Percentiles rank a stretch among this genome's conserved stretches.
Evolutionary conservation across 2,329 filamentous ascomycete genomes (phyloP).

Genomic region (Aspergillus neotritici): DNA sequence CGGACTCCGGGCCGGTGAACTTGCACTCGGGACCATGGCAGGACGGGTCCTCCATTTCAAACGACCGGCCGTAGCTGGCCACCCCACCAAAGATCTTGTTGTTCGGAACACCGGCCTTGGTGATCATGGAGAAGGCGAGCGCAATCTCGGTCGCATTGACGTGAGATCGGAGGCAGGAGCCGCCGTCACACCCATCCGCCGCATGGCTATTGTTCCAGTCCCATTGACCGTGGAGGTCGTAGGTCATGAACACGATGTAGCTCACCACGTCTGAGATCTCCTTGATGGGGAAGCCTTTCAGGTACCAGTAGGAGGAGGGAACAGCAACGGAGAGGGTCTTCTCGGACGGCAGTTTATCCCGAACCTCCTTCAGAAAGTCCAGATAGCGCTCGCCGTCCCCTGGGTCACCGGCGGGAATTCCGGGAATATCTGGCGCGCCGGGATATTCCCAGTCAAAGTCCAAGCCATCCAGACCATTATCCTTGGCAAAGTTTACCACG

Average conservation of each 20-base stretch:
- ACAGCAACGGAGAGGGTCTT: constrained; percentile 24
- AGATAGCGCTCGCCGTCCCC: constrained; percentile 32
- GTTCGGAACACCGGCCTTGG: constrained; percentile 6
- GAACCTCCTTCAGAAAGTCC: constrained; percentile 22
- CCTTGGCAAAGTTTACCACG: constrained; percentile 36
- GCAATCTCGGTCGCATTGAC: constrained; percentile 37
- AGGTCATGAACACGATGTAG: constrained; percentile 39
- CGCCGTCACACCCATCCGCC: constrained; percentile 17
- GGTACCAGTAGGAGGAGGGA: constrained; percentile 31
- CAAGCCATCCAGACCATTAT: constrained; percentile 40
- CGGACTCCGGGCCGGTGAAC: constrained; percentile 25
- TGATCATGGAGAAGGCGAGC: constrained; percentile 27
- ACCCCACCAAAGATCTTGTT: constrained; percentile 29
- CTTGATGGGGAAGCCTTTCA: constrained; percentile 26
- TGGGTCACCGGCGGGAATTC: constrained; percentile 25
- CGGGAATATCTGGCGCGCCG: constrained; percentile 31
- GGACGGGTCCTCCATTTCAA: constrained; percentile 24
- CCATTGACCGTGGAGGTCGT: constrained; percentile 31
- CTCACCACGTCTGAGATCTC: constrained; percentile 24
- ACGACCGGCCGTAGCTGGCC: constrained; percentile 30
- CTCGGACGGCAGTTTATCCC: constrained; percentile 11
- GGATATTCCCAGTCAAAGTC: constrained; percentile 41
- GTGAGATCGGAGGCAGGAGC: constrained; percentile 33
- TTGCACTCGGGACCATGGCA: constrained; percentile 28
- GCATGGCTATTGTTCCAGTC: constrained; percentile 22